Evolutionary conservation across 1,139 yeast genomes (phyloP).

Genomic region (Scheffersomyces segobiensis): DNA sequence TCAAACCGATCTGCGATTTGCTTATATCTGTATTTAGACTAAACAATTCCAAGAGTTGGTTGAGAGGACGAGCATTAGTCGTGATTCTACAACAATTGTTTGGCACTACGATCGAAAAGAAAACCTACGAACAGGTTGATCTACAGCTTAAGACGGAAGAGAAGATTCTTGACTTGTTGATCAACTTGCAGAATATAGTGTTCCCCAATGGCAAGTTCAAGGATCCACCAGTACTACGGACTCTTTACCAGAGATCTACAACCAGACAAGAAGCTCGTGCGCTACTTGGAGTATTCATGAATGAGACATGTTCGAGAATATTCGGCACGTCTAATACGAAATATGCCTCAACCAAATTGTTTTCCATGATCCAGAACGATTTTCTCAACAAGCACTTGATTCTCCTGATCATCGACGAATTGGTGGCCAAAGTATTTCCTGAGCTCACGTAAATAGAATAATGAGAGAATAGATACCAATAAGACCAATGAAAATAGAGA

Average conservation of each 20-base stretch:
- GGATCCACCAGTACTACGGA: slow-evolving; percentile 46
- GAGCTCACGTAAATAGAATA: slow-evolving; percentile 16
- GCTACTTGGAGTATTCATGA: slow-evolving; percentile 56
- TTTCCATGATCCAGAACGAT: slow-evolving; percentile 74
- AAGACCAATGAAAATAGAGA: neutral
- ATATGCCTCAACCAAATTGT: slow-evolving; percentile 60
- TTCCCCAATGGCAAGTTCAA: slow-evolving; percentile 69
- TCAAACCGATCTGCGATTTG: slow-evolving; percentile 80
- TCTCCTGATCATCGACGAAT: slow-evolving; percentile 55
- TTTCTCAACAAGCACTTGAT: slow-evolving; percentile 65
- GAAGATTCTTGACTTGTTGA: slow-evolving; percentile 47
- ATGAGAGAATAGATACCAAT: neutral
- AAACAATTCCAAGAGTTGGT: slow-evolving; percentile 69
- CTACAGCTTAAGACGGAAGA: slow-evolving; percentile 44
- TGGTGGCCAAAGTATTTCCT: slow-evolving; percentile 45
- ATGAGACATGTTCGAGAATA: slow-evolving; percentile 69
- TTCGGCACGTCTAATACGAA: slow-evolving; percentile 70
- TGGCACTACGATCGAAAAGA: slow-evolving; percentile 86
- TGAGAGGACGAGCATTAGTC: slow-evolving; percentile 80
- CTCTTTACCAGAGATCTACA: slow-evolving; percentile 51
- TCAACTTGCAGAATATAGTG: slow-evolving; percentile 43
- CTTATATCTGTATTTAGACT: slow-evolving; percentile 70
- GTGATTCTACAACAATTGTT: slow-evolving; percentile 81
- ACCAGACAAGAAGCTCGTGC: slow-evolving; percentile 61
- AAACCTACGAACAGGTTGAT: slow-evolving; percentile 46